Percentiles rank a stretch among this genome's conserved stretches.
These are phyloP conservation scores for Suillus discolor DNA, from an alignment of 768 basidiomycete genomes.

Conservation along the genomic window DNA sequence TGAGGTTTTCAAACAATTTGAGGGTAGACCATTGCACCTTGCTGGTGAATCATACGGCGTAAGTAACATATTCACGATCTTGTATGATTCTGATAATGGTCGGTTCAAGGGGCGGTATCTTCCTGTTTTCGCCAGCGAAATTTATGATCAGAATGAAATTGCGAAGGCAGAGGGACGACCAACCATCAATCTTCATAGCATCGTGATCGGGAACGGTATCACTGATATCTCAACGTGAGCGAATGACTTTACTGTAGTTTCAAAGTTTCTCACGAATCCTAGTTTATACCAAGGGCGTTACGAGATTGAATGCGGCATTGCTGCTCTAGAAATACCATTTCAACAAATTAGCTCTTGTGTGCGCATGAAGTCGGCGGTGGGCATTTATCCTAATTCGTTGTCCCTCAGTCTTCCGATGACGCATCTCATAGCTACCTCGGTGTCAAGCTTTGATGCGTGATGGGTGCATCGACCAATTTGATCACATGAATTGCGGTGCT, in stretches of 20 bases:
- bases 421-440: slow-evolving; percentile 55
- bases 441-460: slow-evolving; percentile 61
- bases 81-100: background rate
- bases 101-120: slow-evolving; percentile 62
- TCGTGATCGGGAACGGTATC: slow-evolving; percentile 77
- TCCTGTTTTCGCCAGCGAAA: slow-evolving; percentile 74
- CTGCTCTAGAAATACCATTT: slow-evolving; percentile 56
- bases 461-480: slow-evolving; percentile 64
- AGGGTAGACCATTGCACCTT: slow-evolving; percentile 68
- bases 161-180: slow-evolving; percentile 51
- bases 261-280: background rate
- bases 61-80: slow-evolving; percentile 23
- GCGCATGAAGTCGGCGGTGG: slow-evolving; percentile 59
- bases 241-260: slow-evolving; percentile 2
- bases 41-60: slow-evolving; percentile 78
- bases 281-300: slow-evolving; percentile 46
- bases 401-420: slow-evolving; percentile 6
- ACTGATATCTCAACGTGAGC: slow-evolving; percentile 55
- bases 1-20: slow-evolving; percentile 73
- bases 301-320: slow-evolving; percentile 51
- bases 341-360: slow-evolving; percentile 39
- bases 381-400: slow-evolving; percentile 19
- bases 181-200: slow-evolving; percentile 65
- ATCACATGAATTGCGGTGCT: slow-evolving; percentile 67
- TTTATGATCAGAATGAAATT: slow-evolving; percentile 70